Percentiles rank a stretch among this genome's conserved stretches.
Evolutionary conservation across 495 filamentous ascomycete genomes (phyloP).

Genomic region (Cercophora scortea): DNA sequence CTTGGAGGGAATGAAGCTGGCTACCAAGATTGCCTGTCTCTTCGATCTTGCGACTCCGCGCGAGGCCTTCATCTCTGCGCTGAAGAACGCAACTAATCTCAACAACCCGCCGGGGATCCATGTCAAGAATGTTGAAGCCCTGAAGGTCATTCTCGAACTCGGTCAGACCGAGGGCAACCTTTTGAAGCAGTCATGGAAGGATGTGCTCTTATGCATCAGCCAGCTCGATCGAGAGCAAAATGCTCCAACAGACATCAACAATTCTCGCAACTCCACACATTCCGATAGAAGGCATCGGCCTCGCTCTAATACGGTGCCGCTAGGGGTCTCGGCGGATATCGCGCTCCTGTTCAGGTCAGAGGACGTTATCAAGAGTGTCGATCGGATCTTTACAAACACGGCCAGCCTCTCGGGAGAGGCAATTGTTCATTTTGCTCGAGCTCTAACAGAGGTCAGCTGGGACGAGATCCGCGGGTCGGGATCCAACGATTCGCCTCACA

Average conservation of each 20-base stretch:
- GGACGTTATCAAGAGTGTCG: slow-evolving; percentile 85
- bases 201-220: slow-evolving; percentile 89
- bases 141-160: slow-evolving; percentile 84
- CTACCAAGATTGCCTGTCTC: slow-evolving; percentile 83
- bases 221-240: slow-evolving; percentile 94
- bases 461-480: slow-evolving; percentile 97
- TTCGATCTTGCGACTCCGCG: slow-evolving; percentile 88
- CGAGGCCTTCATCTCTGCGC: slow-evolving; percentile 86
- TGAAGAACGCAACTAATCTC: slow-evolving; percentile 90
- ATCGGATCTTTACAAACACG: slow-evolving; percentile 92
- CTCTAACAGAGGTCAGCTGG: slow-evolving; percentile 94
- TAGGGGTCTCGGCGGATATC: slow-evolving; percentile 73
- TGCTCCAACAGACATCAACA: slow-evolving; percentile 52
- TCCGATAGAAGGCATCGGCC: slow-evolving; percentile 55
- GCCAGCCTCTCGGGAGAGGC: slow-evolving; percentile 88
- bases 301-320: slow-evolving; percentile 53
- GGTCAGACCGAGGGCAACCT: slow-evolving; percentile 87
- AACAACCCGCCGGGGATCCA: slow-evolving; percentile 95
- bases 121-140: slow-evolving; percentile 88
- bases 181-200: slow-evolving; percentile 84
- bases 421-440: slow-evolving; percentile 94
- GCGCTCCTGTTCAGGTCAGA: slow-evolving; percentile 86
- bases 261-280: slow-evolving; percentile 61
- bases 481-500: slow-evolving; percentile 87
- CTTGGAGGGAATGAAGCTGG: slow-evolving; percentile 90